Evolutionary conservation across 2,329 filamentous ascomycete genomes (phyloP), one percentile per base, ranked within the genome.

Genomic region (Ambrosiella xylebori): DNA sequence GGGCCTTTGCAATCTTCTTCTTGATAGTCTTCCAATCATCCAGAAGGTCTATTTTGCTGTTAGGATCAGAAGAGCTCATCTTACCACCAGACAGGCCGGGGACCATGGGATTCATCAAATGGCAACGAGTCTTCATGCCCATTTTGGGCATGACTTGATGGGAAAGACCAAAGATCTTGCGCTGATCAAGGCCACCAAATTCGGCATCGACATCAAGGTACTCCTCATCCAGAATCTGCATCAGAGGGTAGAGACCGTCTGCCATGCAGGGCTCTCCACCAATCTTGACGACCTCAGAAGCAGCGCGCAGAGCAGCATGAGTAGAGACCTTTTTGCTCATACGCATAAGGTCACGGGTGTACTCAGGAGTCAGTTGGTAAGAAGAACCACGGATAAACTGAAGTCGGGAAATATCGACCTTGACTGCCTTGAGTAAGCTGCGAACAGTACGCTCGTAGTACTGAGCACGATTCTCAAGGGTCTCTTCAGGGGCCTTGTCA

Each of bases 241-340:
- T 63, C 9, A 72, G 65, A 7, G 71, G 71, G 66, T 73, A 73
- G 55, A 73, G 65, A 1, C 72, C 66, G 35, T 70, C 70, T 54
- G 70, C 82, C 47, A 91, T 69, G 1, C 85, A 79, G 6, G 85
- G 80, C 65, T 91, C 89, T 59, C 80, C 79, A 2, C 85, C 82
- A 73, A 97, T 89, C 76, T 97, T 97, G 63, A 98, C 91, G 7
- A 97, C 81, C 71, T 97, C 93, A 1, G 88, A 86, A 44, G 91
- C 91, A 0, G 91, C 90, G 71, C 88, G 93, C 71, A 89, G 88
- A 13, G 89, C 88, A 66, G 93, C 83, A 67, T 90, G 82, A 71
- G 89, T 82, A 12, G 83, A 84, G 4, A 85, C 80, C 38, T 60
- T 58, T 35, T 61, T 58, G 51, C 77, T 79, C 63, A 97, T 69